Percentiles rank a stretch among this genome's conserved stretches.
Conservation (phyloP, 2,329 filamentous ascomycete genomes). For the Cladosporium sp. region DNA sequence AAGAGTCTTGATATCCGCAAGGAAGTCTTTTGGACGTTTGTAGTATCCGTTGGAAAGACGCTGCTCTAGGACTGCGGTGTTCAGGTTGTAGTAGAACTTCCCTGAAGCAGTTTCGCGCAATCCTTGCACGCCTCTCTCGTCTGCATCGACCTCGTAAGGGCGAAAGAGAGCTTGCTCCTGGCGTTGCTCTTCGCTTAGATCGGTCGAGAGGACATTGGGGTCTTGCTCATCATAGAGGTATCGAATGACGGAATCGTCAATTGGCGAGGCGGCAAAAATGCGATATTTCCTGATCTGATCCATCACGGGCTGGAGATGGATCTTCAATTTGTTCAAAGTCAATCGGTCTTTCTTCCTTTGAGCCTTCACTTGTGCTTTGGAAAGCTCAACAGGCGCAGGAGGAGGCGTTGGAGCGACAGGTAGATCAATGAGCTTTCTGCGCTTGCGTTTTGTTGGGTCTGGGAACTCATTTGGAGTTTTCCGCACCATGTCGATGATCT, state of each 20-base stretch:
- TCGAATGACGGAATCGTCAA: constrained; percentile 68
- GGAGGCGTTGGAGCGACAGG: constrained; percentile 66
- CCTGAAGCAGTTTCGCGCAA: constrained; percentile 69
- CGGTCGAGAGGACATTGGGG: constrained; percentile 59
- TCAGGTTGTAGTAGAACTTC: constrained; percentile 93
- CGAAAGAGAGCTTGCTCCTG: constrained; percentile 56
- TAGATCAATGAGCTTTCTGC: constrained; percentile 72
- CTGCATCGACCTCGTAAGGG: constrained; percentile 74
- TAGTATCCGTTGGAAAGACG: constrained; percentile 97
- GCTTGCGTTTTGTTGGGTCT: constrained; percentile 80
- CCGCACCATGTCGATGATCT: constrained; percentile 69
- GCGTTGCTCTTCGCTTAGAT: constrained; percentile 52
- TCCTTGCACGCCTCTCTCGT: constrained; percentile 73
- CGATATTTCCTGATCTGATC: constrained; percentile 92
- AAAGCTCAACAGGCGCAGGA: constrained; percentile 53
- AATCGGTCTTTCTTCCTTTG: constrained; percentile 80
- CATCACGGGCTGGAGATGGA: constrained; percentile 90
- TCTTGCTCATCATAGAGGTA: constrained; percentile 84
- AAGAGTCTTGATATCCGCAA: constrained; percentile 79
- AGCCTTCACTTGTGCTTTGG: constrained; percentile 74
- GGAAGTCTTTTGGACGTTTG: constrained; percentile 81
- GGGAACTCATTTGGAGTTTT: constrained; percentile 83
- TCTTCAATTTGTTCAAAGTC: constrained; percentile 80
- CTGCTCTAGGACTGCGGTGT: constrained; percentile 89
- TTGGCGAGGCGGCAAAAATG: constrained; percentile 54